Evolutionary conservation across 306 rosid genomes (phyloP).

Genomic region (Glycyrrhiza uralensis): DNA sequence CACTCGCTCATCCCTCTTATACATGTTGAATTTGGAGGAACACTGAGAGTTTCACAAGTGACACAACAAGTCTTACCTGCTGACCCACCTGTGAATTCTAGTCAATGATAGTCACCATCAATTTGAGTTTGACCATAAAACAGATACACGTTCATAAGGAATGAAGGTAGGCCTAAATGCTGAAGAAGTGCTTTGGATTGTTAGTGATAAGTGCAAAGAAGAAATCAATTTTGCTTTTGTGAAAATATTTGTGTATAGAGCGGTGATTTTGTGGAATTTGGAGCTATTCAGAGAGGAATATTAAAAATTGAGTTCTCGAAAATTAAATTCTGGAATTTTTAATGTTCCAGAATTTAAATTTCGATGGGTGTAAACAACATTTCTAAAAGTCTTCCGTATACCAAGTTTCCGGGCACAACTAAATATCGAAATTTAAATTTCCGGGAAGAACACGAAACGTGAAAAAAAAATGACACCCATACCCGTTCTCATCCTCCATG

Average conservation of each 20-base stretch:
- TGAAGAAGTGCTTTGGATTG: constrained; percentile 14
- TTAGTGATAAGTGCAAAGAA: constrained; percentile 31
- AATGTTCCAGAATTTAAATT: too few species aligned
- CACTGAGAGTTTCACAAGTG: constrained; percentile 52
- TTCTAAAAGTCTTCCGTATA: too few species aligned
- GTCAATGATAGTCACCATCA: constrained; percentile 8
- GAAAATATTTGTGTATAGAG: constrained; percentile 34
- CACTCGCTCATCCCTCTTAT: constrained; percentile 91
- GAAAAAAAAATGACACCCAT: too few species aligned
- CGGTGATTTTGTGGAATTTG: constrained; percentile 15
- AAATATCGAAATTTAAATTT: too few species aligned
- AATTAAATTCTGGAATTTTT: too few species aligned
- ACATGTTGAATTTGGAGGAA: constrained; percentile 79
- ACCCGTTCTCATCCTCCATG: too few species aligned
- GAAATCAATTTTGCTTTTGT: constrained; percentile 11
- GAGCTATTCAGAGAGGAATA: constrained; percentile 19
- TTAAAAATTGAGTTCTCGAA: too few species aligned
- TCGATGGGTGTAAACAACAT: too few species aligned
- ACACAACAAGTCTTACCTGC: constrained; percentile 18
- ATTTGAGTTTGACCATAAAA: constrained; percentile 1
- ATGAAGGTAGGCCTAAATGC: constrained; percentile 11
- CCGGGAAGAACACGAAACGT: too few species aligned
- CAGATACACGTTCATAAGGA: background rate
- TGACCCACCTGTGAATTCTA: constrained; percentile 14
- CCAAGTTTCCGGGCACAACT: too few species aligned